Percentiles rank a stretch among this genome's conserved stretches.
Conservation (phyloP, 371 early-diverging fungal genomes). For the Syncephalastrum racemosum region DNA sequence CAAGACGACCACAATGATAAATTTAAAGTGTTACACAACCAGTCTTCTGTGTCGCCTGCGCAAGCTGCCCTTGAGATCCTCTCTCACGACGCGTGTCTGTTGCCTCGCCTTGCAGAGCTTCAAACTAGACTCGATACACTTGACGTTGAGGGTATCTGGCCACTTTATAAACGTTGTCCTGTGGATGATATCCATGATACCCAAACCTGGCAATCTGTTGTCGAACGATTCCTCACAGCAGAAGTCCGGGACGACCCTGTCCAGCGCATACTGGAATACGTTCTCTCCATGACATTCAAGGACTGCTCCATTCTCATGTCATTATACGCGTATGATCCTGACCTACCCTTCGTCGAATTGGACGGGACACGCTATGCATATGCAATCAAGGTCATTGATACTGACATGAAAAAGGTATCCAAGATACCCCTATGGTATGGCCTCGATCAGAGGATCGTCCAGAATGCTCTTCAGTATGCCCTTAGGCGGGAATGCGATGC, state of each 20-base stretch:
- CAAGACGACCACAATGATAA: conserved; percentile 31
- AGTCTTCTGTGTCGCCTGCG: neutral
- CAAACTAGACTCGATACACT: conserved; percentile 46
- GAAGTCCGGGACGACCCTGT: conserved; percentile 1
- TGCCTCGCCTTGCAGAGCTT: conserved; percentile 30
- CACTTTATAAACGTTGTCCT: conserved; percentile 16
- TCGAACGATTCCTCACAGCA: conserved; percentile 13
- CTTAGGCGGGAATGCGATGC: too few species aligned
- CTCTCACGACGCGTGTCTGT: conserved; percentile 31
- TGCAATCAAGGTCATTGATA: conserved; percentile 48
- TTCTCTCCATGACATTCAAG: conserved; percentile 61
- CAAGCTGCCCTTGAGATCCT: conserved; percentile 15
- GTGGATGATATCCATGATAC: neutral
- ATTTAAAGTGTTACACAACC: conserved; percentile 23
- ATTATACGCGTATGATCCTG: neutral
- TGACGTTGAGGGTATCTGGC: conserved; percentile 46
- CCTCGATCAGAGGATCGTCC: conserved; percentile 48
- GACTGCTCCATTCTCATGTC: conserved; percentile 59
- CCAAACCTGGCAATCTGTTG: conserved; percentile 20
- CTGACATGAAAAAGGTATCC: conserved; percentile 46
- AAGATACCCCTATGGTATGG: conserved; percentile 52
- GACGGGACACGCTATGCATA: conserved; percentile 15
- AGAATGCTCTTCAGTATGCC: conserved; percentile 18
- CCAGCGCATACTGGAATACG: conserved; percentile 46
- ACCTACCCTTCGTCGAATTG: neutral